phyloP scores from a whole-genome alignment of 1,284 basidiomycete species.

The Ustilago hordei region DNA sequence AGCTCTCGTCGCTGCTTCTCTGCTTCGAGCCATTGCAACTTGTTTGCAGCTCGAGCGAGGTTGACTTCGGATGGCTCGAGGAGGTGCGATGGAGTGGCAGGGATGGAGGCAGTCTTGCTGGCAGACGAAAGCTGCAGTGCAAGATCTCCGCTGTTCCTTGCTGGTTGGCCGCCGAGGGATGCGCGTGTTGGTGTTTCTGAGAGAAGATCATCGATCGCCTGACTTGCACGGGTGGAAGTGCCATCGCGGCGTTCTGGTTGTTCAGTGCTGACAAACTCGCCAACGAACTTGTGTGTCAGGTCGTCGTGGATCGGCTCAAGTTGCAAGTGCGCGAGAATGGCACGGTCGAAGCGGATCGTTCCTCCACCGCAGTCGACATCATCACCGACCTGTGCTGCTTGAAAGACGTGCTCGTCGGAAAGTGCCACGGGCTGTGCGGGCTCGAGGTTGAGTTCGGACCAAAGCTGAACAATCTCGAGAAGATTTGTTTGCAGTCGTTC shows the following conservation, averaged over 20 bases:
- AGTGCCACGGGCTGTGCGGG: conserved; percentile 39
- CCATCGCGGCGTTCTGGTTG: conserved; percentile 25
- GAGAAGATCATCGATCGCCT: conserved; percentile 38
- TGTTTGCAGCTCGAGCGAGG: conserved; percentile 33
- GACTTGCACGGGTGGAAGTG: conserved; percentile 2
- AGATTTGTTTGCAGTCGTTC: conserved; percentile 54
- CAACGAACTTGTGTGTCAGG: conserved; percentile 43
- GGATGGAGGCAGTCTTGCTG: conserved; percentile 25
- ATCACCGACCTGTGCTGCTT: conserved; percentile 15
- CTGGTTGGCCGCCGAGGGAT: conserved; percentile 39
- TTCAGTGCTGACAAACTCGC: conserved; percentile 52
- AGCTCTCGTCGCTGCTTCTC: conserved; percentile 63
- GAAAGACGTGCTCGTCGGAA: conserved; percentile 45
- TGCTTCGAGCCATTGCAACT: conserved; percentile 50
- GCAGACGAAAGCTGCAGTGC: conserved; percentile 33
- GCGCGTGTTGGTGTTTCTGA: conserved; percentile 47
- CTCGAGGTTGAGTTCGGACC: conserved; percentile 61
- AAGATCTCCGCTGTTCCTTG: conserved; percentile 32
- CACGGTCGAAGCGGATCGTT: conserved; percentile 48
- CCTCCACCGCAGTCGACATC: conserved; percentile 38
- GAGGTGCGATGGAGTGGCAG: conserved; percentile 36
- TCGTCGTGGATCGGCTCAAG: conserved; percentile 52
- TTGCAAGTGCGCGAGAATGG: conserved; percentile 57
- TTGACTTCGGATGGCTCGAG: conserved; percentile 49
- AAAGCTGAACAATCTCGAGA: conserved; percentile 61